Conservation (phyloP, 2,329 filamentous ascomycete species). For the Hypoxylon sp. region DNA sequence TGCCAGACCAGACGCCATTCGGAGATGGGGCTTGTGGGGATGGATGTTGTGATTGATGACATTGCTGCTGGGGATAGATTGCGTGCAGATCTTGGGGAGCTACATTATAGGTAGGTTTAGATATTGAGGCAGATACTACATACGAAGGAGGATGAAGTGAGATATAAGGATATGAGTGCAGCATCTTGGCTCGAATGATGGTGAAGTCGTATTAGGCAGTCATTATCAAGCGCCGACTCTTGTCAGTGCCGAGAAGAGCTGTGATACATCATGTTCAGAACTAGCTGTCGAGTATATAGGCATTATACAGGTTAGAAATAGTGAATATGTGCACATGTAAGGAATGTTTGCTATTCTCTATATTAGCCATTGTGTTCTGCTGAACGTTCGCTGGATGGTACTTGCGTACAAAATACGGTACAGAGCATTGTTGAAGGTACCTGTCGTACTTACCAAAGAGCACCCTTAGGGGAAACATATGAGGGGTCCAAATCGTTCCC, state of each 20-base stretch:
- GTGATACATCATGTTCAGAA: background rate
- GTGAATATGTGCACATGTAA: background rate
- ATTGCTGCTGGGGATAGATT: background rate
- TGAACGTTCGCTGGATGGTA: too few relatives aligned
- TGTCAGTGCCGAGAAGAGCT: background rate
- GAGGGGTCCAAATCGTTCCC: too few relatives aligned
- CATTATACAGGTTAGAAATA: background rate
- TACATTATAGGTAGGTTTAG: background rate
- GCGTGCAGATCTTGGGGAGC: background rate
- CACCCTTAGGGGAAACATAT: too few relatives aligned
- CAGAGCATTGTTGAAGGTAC: background rate
- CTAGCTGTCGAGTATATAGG: background rate
- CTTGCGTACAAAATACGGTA: too few relatives aligned
- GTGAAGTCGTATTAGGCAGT: slow-evolving; percentile 29
- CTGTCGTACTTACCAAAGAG: background rate
- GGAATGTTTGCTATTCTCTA: background rate
- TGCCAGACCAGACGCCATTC: slow-evolving; percentile 28
- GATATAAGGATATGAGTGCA: background rate
- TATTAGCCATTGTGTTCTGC: background rate
- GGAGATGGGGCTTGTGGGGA: slow-evolving; percentile 30
- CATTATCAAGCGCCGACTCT: slow-evolving; percentile 2
- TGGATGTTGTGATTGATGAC: slow-evolving; percentile 29
- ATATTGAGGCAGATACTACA: background rate
- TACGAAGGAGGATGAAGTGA: background rate
- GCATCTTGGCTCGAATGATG: slow-evolving; percentile 10